These are phyloP conservation scores for Coemansia sp. DNA, from an alignment of 192 early-diverging fungal species.

Conservation along the genomic window DNA sequence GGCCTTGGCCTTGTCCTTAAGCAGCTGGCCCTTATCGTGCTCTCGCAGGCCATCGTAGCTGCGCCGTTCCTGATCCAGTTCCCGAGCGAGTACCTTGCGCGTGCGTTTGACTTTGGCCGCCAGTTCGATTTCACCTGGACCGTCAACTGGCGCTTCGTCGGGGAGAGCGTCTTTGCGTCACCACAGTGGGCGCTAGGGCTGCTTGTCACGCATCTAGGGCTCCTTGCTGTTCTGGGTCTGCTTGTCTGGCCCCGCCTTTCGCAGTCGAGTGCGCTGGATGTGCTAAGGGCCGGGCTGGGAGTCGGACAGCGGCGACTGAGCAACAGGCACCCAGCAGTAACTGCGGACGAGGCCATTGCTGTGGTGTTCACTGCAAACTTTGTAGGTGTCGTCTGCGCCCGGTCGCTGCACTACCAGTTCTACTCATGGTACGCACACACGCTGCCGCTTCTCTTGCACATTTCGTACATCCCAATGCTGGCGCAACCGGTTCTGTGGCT, in stretches of 20 bases:
- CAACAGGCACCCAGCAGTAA: background rate
- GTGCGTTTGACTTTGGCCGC: slow-evolving; percentile 87
- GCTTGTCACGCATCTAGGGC: slow-evolving; percentile 60
- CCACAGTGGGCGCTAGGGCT: slow-evolving; percentile 59
- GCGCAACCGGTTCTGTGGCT: slow-evolving; percentile 22
- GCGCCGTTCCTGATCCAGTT: slow-evolving; percentile 61
- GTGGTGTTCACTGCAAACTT: slow-evolving; percentile 85
- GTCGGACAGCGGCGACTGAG: too few species aligned
- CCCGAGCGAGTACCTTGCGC: slow-evolving; percentile 65
- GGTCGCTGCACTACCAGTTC: slow-evolving; percentile 96
- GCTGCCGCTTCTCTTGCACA: slow-evolving; percentile 77
- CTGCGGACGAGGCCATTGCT: slow-evolving; percentile 13
- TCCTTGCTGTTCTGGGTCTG: slow-evolving; percentile 63
- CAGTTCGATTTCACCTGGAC: slow-evolving; percentile 92
- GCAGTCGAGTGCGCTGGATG: slow-evolving; percentile 1
- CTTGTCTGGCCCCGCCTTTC: slow-evolving; percentile 56
- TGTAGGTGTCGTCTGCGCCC: slow-evolving; percentile 84
- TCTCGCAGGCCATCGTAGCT: slow-evolving; percentile 57
- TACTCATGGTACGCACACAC: slow-evolving; percentile 92
- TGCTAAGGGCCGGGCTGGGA: slow-evolving; percentile 20
- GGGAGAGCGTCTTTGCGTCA: slow-evolving; percentile 68
- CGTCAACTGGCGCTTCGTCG: slow-evolving; percentile 91
- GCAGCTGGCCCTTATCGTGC: slow-evolving; percentile 16
- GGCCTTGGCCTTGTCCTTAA: slow-evolving; percentile 1
- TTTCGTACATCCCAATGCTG: slow-evolving; percentile 7